Conservation (phyloP, 2,329 filamentous ascomycete species). For the Passalora sequoiae region DNA sequence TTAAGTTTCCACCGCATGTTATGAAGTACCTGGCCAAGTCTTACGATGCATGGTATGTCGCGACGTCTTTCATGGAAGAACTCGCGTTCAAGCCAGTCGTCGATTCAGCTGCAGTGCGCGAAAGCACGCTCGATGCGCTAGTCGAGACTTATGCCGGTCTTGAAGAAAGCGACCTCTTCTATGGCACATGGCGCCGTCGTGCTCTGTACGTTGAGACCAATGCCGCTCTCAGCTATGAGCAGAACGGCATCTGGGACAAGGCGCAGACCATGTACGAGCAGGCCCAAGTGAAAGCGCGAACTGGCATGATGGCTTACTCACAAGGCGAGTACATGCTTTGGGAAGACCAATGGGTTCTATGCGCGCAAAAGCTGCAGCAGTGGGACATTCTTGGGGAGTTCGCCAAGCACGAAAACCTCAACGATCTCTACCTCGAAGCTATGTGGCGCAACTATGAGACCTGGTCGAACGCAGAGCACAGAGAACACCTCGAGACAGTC, state of each 20-base stretch:
- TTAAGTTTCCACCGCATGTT: constrained; percentile 91
- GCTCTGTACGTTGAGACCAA: constrained; percentile 98
- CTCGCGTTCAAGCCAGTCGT: constrained; percentile 76
- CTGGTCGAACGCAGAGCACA: constrained; percentile 80
- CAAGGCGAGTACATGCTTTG: constrained; percentile 97
- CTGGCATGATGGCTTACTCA: constrained; percentile 91
- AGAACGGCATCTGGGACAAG: constrained; percentile 99
- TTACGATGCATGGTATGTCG: constrained; percentile 97
- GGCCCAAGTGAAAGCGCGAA: constrained; percentile 94
- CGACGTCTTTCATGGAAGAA: constrained; percentile 82
- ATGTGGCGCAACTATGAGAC: constrained; percentile 94
- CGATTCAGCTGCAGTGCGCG: constrained; percentile 76
- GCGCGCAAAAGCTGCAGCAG: constrained; percentile 95
- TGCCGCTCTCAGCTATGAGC: constrained; percentile 92
- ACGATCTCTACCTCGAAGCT: constrained; percentile 89
- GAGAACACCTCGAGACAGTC: constrained; percentile 83
- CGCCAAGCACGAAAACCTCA: constrained; percentile 97
- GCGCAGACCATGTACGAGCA: constrained; percentile 94
- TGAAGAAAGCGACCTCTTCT: constrained; percentile 95
- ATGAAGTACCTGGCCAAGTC: constrained; percentile 92
- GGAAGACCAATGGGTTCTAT: constrained; percentile 99
- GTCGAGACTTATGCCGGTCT: constrained; percentile 85
- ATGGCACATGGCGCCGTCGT: constrained; percentile 90
- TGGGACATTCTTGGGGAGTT: constrained; percentile 98
- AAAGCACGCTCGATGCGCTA: constrained; percentile 94